phyloP scores from a whole-genome alignment of 116 monocot species.

The Zostera marina region DNA sequence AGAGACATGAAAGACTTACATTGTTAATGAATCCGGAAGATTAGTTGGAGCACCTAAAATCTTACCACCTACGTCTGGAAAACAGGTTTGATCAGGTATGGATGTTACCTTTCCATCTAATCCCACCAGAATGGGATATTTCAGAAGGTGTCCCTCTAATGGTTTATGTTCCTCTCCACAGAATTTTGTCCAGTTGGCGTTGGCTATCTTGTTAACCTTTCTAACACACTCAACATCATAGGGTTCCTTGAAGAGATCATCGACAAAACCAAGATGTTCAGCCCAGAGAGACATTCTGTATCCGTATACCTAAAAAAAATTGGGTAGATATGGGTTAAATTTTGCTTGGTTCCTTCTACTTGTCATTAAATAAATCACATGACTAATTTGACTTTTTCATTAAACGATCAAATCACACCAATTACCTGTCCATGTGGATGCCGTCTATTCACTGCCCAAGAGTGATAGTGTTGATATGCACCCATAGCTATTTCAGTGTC shows the following conservation, averaged over 20 bases:
- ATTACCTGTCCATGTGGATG: constrained; percentile 76
- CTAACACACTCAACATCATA: constrained; percentile 32
- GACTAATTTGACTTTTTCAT: neutral
- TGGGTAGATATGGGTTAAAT: neutral
- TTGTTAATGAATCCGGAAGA: constrained; percentile 46
- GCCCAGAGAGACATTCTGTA: constrained; percentile 93
- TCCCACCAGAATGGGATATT: constrained; percentile 39
- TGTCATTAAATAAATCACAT: neutral
- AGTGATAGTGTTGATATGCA: constrained; percentile 67
- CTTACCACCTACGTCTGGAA: constrained; percentile 60
- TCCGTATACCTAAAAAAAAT: constrained; percentile 51
- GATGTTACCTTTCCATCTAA: constrained; percentile 29
- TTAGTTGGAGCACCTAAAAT: constrained; percentile 28
- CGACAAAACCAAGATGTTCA: constrained; percentile 48
- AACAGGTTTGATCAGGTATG: constrained; percentile 28
- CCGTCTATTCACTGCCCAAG: constrained; percentile 25
- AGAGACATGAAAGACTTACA: no score
- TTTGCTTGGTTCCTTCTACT: neutral
- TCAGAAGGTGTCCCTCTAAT: constrained; percentile 49
- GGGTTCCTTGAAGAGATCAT: constrained; percentile 38
- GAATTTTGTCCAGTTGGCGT: constrained; percentile 35
- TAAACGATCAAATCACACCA: neutral
- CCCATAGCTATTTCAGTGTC: constrained; percentile 96
- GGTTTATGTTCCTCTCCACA: constrained; percentile 14
- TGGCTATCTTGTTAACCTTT: constrained; percentile 37